Conservation (phyloP, 306 rosid genomes). For the Fagus sylvatica region DNA sequence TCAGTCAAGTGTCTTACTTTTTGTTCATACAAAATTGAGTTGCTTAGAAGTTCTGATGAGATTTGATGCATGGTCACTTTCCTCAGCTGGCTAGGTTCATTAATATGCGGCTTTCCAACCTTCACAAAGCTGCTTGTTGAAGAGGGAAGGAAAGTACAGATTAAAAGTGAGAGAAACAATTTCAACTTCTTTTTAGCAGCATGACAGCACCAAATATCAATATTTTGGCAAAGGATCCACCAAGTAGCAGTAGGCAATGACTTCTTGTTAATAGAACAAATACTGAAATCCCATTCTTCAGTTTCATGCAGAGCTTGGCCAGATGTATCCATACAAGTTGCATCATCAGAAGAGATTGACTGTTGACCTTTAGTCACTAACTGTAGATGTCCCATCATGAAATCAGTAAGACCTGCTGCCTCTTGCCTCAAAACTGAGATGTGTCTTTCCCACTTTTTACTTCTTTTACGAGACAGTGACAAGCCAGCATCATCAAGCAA, state of each 20-base stretch:
- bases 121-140: constrained; percentile 40
- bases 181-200: constrained; percentile 71
- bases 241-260: constrained; percentile 74
- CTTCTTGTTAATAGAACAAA: constrained; percentile 45
- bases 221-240: constrained; percentile 77
- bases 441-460: constrained; percentile 26
- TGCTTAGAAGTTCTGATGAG: constrained; percentile 62
- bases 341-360: constrained; percentile 33
- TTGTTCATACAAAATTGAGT: constrained; percentile 68
- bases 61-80: constrained; percentile 57
- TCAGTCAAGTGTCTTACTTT: constrained; percentile 50
- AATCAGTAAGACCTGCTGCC: constrained; percentile 67
- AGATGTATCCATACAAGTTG: constrained; percentile 35
- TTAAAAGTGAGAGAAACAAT: constrained; percentile 60
- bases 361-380: constrained; percentile 46
- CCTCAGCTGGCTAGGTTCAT: constrained; percentile 40
- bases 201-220: constrained; percentile 78
- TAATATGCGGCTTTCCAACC: constrained; percentile 25
- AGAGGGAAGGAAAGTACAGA: constrained; percentile 46
- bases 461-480: constrained; percentile 33
- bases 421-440: constrained; percentile 64
- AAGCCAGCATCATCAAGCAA: constrained; percentile 34
- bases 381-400: constrained; percentile 64
- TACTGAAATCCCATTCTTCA: constrained; percentile 55
- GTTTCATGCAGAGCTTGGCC: constrained; percentile 35